Conservation (phyloP, 257 asterid genomes). For the Ophiorrhiza pumila region DNA sequence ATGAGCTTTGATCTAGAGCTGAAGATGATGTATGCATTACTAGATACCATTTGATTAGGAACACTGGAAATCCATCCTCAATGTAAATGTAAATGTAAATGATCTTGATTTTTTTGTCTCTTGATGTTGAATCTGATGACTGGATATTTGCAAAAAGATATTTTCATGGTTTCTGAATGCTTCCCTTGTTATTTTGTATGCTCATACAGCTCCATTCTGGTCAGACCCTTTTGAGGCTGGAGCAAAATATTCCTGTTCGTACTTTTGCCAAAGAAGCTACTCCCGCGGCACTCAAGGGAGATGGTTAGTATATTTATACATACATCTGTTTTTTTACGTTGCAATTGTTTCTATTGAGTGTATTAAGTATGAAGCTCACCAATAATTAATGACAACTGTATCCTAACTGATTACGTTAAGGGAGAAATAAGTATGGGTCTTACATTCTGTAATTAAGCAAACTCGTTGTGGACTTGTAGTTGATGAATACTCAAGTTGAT, state of each 20-base stretch:
- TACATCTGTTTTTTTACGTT: neutral
- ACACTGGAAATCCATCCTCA: neutral
- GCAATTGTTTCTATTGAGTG: neutral
- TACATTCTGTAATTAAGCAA: neutral
- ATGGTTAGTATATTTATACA: conserved; percentile 5
- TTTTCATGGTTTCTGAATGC: neutral
- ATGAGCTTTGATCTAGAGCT: neutral
- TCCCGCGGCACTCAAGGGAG: conserved; percentile 3
- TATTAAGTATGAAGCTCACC: neutral
- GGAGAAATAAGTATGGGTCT: neutral
- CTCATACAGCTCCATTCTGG: neutral
- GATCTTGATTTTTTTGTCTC: neutral
- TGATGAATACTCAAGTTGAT: neutral
- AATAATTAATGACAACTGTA: neutral
- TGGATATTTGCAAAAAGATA: neutral
- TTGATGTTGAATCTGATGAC: neutral
- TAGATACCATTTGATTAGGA: too few species aligned
- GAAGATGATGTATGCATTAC: neutral
- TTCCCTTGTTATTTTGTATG: neutral
- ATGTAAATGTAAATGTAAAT: neutral
- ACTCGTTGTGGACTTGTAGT: neutral
- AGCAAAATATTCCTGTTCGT: neutral
- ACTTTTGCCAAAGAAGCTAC: conserved; percentile 4
- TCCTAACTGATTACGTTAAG: neutral
- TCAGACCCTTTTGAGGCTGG: neutral